phyloP scores from a whole-genome alignment of 1,284 basidiomycete species.

The Ganoderma lucidum region DNA sequence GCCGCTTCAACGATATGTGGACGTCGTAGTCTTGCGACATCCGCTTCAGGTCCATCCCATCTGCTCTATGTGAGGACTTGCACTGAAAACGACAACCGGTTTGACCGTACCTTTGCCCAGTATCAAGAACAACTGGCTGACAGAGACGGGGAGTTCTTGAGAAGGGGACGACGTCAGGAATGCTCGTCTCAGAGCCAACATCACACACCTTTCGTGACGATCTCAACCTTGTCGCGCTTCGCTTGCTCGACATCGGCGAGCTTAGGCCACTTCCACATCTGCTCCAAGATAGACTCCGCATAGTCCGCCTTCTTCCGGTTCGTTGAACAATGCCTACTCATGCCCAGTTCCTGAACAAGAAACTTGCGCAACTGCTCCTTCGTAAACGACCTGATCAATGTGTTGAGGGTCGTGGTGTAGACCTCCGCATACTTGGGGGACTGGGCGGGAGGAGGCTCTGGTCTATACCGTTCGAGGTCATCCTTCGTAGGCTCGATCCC shows the following conservation, averaged over 20 bases:
- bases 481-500: conserved; percentile 55
- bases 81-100: conserved; percentile 17
- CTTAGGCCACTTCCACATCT: conserved; percentile 73
- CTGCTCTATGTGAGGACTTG: conserved; percentile 37
- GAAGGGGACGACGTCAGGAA: not conserved
- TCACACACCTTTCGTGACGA: conserved; percentile 55
- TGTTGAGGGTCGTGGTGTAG: conserved; percentile 58
- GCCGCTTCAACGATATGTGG: conserved; percentile 58
- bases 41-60: conserved; percentile 67
- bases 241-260: conserved; percentile 58
- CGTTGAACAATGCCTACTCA: conserved; percentile 41
- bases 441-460: conserved; percentile 48
- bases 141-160: conserved; percentile 63
- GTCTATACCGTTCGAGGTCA: conserved; percentile 64
- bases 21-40: conserved; percentile 67
- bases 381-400: conserved; percentile 69
- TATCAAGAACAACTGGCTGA: conserved; percentile 71
- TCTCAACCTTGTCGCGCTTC: conserved; percentile 60
- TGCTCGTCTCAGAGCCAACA: not conserved
- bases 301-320: conserved; percentile 53
- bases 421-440: conserved; percentile 58
- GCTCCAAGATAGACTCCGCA: conserved; percentile 67
- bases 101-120: conserved; percentile 70
- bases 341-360: conserved; percentile 53
- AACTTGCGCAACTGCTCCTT: conserved; percentile 66